Percentiles rank a stretch among this genome's conserved stretches.
Conservation (phyloP, 225 moss, liverwort and hornwort genomes). For the Sphagnum contortum region DNA sequence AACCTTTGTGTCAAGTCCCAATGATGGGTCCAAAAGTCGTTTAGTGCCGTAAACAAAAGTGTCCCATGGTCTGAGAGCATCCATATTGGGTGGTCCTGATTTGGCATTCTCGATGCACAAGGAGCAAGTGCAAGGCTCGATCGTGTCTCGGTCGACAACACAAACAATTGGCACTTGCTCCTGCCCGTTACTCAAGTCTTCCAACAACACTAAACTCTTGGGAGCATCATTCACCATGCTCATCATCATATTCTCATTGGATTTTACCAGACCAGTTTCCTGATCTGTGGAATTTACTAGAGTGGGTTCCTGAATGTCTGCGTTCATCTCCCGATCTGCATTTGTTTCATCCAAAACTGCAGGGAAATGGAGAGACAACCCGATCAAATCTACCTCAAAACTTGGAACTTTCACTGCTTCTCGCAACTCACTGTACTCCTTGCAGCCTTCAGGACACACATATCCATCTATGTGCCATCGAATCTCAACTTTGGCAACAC, state of each 20-base stretch:
- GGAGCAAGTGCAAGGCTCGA: constrained; percentile 46
- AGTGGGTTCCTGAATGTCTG: no score
- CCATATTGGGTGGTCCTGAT: constrained; percentile 25
- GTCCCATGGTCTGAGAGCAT: constrained; percentile 49
- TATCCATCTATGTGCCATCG: constrained; percentile 63
- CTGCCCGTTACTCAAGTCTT: constrained; percentile 75
- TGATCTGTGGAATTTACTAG: no score
- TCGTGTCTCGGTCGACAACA: constrained; percentile 61
- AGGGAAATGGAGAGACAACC: constrained; percentile 7
- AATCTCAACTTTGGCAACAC: constrained; percentile 57
- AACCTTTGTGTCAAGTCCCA: constrained; percentile 89
- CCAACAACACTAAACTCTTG: constrained; percentile 30
- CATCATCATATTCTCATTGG: no score
- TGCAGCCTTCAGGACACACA: constrained; percentile 51
- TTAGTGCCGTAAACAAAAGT: constrained; percentile 70
- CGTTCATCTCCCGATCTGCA: no score
- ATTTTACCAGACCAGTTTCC: no score
- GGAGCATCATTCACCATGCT: no score
- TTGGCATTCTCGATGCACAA: constrained; percentile 26
- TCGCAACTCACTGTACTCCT: constrained; percentile 15
- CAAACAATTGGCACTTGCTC: constrained; percentile 86
- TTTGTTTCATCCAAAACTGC: background rate
- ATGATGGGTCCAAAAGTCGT: constrained; percentile 68
- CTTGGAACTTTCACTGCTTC: constrained; percentile 1
- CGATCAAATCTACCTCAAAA: constrained; percentile 27